Evolutionary conservation across 2,329 filamentous ascomycete genomes (phyloP), one percentile per base, ranked within the genome.

Genomic region (Graphilbum sp.): DNA sequence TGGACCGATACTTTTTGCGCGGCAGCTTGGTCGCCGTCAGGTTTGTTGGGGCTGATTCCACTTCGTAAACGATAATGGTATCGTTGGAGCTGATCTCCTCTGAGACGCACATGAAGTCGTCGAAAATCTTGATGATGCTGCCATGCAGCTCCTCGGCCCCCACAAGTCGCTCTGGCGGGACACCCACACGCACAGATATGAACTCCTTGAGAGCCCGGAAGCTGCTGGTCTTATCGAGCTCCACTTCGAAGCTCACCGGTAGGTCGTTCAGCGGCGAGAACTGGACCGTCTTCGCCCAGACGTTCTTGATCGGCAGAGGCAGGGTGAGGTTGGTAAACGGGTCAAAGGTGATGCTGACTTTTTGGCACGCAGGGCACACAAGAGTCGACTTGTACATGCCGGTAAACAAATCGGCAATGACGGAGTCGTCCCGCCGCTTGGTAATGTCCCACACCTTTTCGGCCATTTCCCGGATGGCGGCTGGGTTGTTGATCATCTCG

Each of bases 371-470:
- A 0, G 90, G 90, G 52, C 90, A 98, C 45, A 90, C 79, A 45
- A 98, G 71, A 0, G 88, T 96, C 33, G 92, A 96, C 62, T 96
- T 95, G 69, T 96, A 98, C 69, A 96, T 85, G 45, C 90, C 90
- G 18, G 85, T 92, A 56, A 98, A 98, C 11, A 98, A 67, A 53
- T 98, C 90, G 41, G 85, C 88, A 47, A 95, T 83, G 31, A 96
- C 80, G 0, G 90, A 96, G 52, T 96, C 86, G 48, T 98, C 94
- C 37, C 90, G 78, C 45, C 79, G 78, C 52, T 85, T 83, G 46
- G 93, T 93, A 42, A 94, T 94, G 44, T 84, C 76, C 75, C 88
- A 92, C 43, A 90, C 90, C 47, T 83, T 73, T 37, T 87, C 75
- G 1, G 88, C 90, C 62, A 98, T 84, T 45, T 79, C 72, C 41